Evolutionary conservation across 805 yeast species (phyloP).

Genomic region (Metschnikowia picachoensis): DNA sequence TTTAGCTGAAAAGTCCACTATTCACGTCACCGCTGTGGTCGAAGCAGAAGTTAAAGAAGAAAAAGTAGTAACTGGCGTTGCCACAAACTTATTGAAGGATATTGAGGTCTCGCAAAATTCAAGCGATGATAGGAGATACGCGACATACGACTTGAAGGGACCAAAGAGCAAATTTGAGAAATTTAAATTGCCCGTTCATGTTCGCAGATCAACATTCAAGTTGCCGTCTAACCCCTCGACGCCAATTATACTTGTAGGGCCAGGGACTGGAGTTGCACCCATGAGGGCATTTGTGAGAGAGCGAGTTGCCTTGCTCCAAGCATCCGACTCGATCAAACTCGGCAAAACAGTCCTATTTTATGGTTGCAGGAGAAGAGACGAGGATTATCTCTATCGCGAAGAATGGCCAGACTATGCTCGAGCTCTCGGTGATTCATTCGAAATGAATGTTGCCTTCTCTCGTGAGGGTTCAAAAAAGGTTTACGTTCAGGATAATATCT

Average conservation of each 20-base stretch:
- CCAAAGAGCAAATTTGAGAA: slow-evolving; percentile 60
- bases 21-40: slow-evolving; percentile 89
- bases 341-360: slow-evolving; percentile 79
- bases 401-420: slow-evolving; percentile 83
- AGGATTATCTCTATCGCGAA: slow-evolving; percentile 80
- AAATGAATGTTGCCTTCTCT: slow-evolving; percentile 80
- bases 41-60: slow-evolving; percentile 50
- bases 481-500: slow-evolving; percentile 81
- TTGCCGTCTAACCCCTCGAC: slow-evolving; percentile 79
- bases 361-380: slow-evolving; percentile 77
- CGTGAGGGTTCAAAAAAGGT: slow-evolving; percentile 60
- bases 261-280: slow-evolving; percentile 99
- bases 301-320: slow-evolving; percentile 52
- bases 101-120: slow-evolving; percentile 56
- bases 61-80: slow-evolving; percentile 68
- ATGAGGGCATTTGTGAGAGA: slow-evolving; percentile 94
- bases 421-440: slow-evolving; percentile 56
- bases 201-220: slow-evolving; percentile 92
- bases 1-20: slow-evolving; percentile 62
- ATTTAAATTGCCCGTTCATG: slow-evolving; percentile 81
- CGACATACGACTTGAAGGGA: slow-evolving; percentile 72
- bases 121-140: slow-evolving; percentile 38
- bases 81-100: slow-evolving; percentile 81
- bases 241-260: slow-evolving; percentile 92
- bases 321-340: slow-evolving; percentile 29